A percentile compares a stretch with the other conserved stretches of the same genome.
Conservation (phyloP, 83 land plant species). For the Thuja plicata region DNA sequence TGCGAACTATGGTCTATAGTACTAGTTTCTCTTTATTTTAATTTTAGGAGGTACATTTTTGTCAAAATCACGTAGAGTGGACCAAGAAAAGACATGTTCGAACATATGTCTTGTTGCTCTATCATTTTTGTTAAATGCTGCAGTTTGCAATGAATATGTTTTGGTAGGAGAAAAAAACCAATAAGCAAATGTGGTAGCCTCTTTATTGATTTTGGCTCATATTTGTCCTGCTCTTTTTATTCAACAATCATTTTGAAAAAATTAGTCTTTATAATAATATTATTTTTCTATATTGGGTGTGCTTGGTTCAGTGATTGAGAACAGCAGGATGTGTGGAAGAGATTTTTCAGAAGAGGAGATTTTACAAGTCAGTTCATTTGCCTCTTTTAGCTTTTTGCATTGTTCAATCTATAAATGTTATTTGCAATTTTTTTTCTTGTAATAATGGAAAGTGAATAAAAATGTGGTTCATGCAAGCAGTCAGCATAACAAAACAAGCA, state of each 20-base stretch:
- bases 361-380: constrained; percentile 58
- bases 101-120: background rate
- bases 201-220: background rate
- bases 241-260: background rate
- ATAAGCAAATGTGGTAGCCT: background rate
- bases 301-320: constrained; percentile 62
- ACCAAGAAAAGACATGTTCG: background rate
- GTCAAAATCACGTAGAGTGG: background rate
- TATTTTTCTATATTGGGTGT: background rate
- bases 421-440: background rate
- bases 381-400: constrained; percentile 1
- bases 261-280: background rate
- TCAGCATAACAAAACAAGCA: too few species aligned
- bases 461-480: too few species aligned
- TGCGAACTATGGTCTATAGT: background rate
- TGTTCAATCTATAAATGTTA: background rate
- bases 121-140: background rate
- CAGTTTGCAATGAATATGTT: background rate
- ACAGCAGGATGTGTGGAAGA: constrained; percentile 70
- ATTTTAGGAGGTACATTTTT: background rate
- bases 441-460: background rate
- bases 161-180: background rate
- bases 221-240: background rate
- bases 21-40: background rate
- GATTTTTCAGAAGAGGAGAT: constrained; percentile 77